phyloP scores from a whole-genome alignment of 306 rosid species.

The Alnus rubra region DNA sequence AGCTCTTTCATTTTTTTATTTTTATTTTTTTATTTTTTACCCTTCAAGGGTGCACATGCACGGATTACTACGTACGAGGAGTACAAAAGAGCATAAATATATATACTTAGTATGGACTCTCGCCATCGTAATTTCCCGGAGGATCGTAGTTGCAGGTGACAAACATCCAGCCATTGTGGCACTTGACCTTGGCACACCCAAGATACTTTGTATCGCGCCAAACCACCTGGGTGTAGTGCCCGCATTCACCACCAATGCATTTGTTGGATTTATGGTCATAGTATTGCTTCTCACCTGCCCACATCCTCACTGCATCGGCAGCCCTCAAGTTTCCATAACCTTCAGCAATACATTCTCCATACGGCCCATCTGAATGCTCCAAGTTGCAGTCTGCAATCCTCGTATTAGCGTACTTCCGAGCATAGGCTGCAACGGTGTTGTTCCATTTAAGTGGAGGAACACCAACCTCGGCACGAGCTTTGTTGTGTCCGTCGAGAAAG shows the following conservation, averaged over 20 bases:
- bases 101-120: slow-evolving; percentile 10
- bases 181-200: slow-evolving; percentile 24
- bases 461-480: slow-evolving; percentile 47
- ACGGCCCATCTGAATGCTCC: slow-evolving; percentile 63
- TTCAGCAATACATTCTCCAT: slow-evolving; percentile 58
- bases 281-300: slow-evolving; percentile 55
- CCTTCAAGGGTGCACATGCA: too few relatives aligned
- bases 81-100: too few relatives aligned
- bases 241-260: not conserved
- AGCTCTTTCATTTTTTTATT: too few relatives aligned
- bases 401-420: slow-evolving; percentile 47
- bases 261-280: slow-evolving; percentile 31
- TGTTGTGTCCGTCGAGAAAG: slow-evolving; percentile 55
- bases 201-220: slow-evolving; percentile 5
- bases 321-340: slow-evolving; percentile 42
- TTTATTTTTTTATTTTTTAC: too few relatives aligned
- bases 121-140: not conserved
- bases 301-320: slow-evolving; percentile 46
- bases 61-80: too few relatives aligned
- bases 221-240: slow-evolving; percentile 34
- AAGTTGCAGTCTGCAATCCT: slow-evolving; percentile 40
- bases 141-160: slow-evolving; percentile 32
- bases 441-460: slow-evolving; percentile 50
- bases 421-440: slow-evolving; percentile 47
- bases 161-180: slow-evolving; percentile 13